phyloP scores from a whole-genome alignment of 2,329 filamentous ascomycete species.

The Nannizziopsis barbatae region DNA sequence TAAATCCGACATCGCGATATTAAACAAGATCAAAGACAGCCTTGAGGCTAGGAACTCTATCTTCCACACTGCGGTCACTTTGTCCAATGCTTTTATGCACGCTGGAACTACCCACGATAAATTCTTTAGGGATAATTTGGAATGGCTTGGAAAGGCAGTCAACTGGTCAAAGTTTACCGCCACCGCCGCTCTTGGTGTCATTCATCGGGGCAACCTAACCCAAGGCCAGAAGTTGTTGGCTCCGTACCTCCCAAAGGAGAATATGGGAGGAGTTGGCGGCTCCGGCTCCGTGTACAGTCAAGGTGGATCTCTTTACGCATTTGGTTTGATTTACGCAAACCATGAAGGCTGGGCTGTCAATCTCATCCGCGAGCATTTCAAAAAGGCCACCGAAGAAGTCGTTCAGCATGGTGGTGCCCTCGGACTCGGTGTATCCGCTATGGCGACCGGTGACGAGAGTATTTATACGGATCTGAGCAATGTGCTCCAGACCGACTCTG shows the following conservation, averaged over 20 bases:
- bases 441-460: conserved; percentile 84
- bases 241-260: conserved; percentile 75
- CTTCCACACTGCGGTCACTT: conserved; percentile 93
- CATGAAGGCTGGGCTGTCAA: conserved; percentile 73
- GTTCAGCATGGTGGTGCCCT: conserved; percentile 94
- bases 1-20: conserved; percentile 76
- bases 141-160: conserved; percentile 95
- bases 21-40: conserved; percentile 94
- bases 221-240: conserved; percentile 89
- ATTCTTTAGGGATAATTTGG: conserved; percentile 95
- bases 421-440: conserved; percentile 89
- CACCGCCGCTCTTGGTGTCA: conserved; percentile 88
- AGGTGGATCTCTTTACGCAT: conserved; percentile 87
- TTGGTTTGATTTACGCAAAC: conserved; percentile 93
- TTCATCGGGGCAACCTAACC: conserved; percentile 87
- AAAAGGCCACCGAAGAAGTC: conserved; percentile 55
- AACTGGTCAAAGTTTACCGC: conserved; percentile 99
- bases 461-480: conserved; percentile 86
- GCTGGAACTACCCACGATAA: conserved; percentile 96
- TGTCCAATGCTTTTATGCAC: conserved; percentile 99
- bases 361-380: conserved; percentile 39
- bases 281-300: conserved; percentile 88
- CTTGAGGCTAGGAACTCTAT: conserved; percentile 94
- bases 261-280: conserved; percentile 51
- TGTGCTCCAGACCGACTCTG: conserved; percentile 85